These are phyloP conservation scores for Nicotiana tomentosiformis DNA, from an alignment of 257 asterid species.

Conservation along the genomic window DNA sequence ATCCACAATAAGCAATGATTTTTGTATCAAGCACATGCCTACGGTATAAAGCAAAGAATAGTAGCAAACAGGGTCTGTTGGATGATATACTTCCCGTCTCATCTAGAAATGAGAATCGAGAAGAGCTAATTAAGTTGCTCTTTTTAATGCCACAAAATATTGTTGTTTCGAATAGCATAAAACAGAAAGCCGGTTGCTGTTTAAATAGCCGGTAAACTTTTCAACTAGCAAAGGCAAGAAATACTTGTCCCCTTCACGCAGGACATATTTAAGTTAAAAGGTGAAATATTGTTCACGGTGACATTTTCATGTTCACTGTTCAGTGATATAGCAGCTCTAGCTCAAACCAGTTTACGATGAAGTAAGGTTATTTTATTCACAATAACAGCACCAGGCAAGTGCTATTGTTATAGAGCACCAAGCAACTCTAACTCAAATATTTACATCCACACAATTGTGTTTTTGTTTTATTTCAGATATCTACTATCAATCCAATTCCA, in stretches of 20 bases:
- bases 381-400: neutral
- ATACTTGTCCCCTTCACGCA: neutral
- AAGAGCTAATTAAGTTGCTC: neutral
- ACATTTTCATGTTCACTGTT: neutral
- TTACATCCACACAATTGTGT: neutral
- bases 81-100: neutral
- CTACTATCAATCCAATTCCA: neutral
- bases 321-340: neutral
- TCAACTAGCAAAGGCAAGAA: neutral
- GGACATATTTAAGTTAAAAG: neutral
- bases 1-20: neutral
- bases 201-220: neutral
- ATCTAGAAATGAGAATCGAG: neutral
- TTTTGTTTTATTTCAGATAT: neutral
- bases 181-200: neutral
- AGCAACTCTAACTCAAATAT: neutral
- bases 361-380: neutral
- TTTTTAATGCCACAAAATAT: neutral
- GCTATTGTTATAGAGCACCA: neutral
- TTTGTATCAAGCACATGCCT: neutral
- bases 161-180: neutral
- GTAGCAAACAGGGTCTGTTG: neutral
- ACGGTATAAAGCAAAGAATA: neutral
- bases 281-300: neutral
- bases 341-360: neutral